Evolutionary conservation across 2,329 filamentous ascomycete genomes (phyloP), one percentile per base, ranked within the genome.

Genomic region (Cladosporium cucumerinum): DNA sequence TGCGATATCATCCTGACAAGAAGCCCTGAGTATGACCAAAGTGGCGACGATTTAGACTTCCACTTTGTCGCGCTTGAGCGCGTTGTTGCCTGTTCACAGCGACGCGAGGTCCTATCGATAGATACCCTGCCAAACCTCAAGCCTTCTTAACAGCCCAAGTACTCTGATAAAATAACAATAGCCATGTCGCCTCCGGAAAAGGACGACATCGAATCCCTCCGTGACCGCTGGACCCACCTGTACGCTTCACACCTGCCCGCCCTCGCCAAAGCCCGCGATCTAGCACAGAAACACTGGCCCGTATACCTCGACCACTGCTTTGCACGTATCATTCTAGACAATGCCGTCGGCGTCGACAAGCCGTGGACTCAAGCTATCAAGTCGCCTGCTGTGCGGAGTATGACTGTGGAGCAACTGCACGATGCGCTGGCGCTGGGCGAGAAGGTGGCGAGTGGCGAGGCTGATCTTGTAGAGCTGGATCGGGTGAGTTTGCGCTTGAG

Each of bases 321-420:
- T 67, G 79, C 77, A 4, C 77, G 79, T 11, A 80, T 81, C 48
- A 75, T 82, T 6, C 75, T 82, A 16, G 81, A 82, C 65, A 76
- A 77, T 63, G 73, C 73, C 0, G 68, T 81, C 5, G 76, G 79
- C 6, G 67, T 72, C 26, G 74, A 78, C 51, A 71, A 68, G 21
- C 80, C 79, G 5, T 82, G 80, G 81, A 79, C 72, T 32, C 67
- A 75, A 26, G 75, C 78, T n/a, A 54, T 82, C 36, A 76, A 77
- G 61, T 70, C 72, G 30, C 80, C 81, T 2, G 80, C 80, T 0
- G 73, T 78, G 52, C 79, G 75, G 68, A 77, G 81, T 57, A 82
- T 82, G 80, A 73, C 69, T 16, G 64, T 66, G 8, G 58, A 67
- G 36, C 80, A 82, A 65, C 58, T 82, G 48, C 46, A 70, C 28